phyloP scores from a whole-genome alignment of 805 yeast genomes.

The Zygosaccharomyces lentus region DNA sequence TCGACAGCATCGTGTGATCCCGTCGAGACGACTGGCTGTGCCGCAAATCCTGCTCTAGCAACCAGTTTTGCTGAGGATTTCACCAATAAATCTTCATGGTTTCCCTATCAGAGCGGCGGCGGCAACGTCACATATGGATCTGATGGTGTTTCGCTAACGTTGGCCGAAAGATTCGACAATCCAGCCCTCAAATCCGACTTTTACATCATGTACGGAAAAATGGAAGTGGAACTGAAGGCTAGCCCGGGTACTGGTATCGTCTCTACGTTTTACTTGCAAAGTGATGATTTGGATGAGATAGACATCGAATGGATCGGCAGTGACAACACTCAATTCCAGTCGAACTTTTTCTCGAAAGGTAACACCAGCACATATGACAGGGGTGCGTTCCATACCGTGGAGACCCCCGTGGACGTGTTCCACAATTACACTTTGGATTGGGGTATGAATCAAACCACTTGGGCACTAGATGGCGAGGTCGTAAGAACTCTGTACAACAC shows the following conservation, averaged over 20 bases:
- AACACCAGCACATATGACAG: slow-evolving; percentile 71
- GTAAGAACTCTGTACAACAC: slow-evolving; percentile 59
- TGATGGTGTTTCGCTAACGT: slow-evolving; percentile 59
- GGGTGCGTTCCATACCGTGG: slow-evolving; percentile 63
- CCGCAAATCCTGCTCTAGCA: slow-evolving; percentile 59
- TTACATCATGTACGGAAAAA: slow-evolving; percentile 84
- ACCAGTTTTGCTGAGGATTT: slow-evolving; percentile 52
- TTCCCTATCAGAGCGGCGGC: slow-evolving; percentile 39
- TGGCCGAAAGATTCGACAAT: slow-evolving; percentile 63
- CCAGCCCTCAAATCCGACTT: slow-evolving; percentile 75
- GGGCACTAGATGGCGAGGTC: slow-evolving; percentile 67
- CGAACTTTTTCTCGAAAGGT: slow-evolving; percentile 81
- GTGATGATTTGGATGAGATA: slow-evolving; percentile 84
- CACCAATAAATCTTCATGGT: slow-evolving; percentile 41
- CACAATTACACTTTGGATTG: slow-evolving; percentile 85
- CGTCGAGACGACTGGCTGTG: slow-evolving; percentile 36
- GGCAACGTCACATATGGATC: slow-evolving; percentile 44
- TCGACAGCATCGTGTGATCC: slow-evolving; percentile 43
- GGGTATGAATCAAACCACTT: slow-evolving; percentile 59
- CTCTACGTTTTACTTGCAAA: slow-evolving; percentile 74
- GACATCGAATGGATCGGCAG: slow-evolving; percentile 87
- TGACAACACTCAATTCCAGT: slow-evolving; percentile 67
- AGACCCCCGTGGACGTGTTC: slow-evolving; percentile 49
- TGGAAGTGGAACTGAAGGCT: slow-evolving; percentile 66
- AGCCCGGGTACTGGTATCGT: slow-evolving; percentile 77